Conservation (phyloP, 2,329 filamentous ascomycete genomes). For the Pseudopyrenochaeta lycopersici region DNA sequence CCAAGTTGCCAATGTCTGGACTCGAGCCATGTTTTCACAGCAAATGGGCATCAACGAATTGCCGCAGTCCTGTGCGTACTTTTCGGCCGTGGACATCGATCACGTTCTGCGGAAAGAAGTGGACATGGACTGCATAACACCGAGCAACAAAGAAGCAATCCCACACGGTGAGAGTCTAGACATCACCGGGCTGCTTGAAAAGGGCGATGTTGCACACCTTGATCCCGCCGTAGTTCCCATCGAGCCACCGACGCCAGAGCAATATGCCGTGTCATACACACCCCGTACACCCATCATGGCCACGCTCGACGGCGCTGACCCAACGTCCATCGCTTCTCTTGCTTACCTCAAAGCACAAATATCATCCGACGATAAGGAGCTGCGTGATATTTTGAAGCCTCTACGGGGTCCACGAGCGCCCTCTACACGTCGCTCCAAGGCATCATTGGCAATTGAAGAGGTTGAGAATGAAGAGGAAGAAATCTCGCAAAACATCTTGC, state of each 20-base stretch:
- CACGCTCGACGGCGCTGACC: constrained; percentile 58
- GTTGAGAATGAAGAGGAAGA: constrained; percentile 15
- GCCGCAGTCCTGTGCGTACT: constrained; percentile 93
- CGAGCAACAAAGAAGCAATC: constrained; percentile 81
- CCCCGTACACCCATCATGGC: constrained; percentile 84
- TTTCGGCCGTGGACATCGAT: constrained; percentile 94
- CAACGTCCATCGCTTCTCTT: constrained; percentile 53
- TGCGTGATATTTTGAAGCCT: constrained; percentile 74
- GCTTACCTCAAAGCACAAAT: constrained; percentile 87
- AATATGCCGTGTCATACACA: constrained; percentile 74
- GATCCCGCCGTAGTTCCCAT: constrained; percentile 70
- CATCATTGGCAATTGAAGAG: constrained; percentile 7
- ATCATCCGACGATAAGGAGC: constrained; percentile 74
- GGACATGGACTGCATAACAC: constrained; percentile 96
- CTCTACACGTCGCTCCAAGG: constrained; percentile 1
- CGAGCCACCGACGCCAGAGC: constrained; percentile 67
- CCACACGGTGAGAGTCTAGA: constrained; percentile 87
- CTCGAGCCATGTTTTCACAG: constrained; percentile 94
- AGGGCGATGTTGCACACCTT: constrained; percentile 73
- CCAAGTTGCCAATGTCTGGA: constrained; percentile 95
- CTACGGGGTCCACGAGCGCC: constrained; percentile 19
- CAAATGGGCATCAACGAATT: constrained; percentile 96
- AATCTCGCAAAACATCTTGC: constrained; percentile 15
- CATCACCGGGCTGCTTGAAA: constrained; percentile 78
- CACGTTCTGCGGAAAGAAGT: constrained; percentile 97